Percentiles rank a stretch among this genome's conserved stretches.
phyloP scores from a whole-genome alignment of 2,329 filamentous ascomycete genomes.

The Fusarium sp. region DNA sequence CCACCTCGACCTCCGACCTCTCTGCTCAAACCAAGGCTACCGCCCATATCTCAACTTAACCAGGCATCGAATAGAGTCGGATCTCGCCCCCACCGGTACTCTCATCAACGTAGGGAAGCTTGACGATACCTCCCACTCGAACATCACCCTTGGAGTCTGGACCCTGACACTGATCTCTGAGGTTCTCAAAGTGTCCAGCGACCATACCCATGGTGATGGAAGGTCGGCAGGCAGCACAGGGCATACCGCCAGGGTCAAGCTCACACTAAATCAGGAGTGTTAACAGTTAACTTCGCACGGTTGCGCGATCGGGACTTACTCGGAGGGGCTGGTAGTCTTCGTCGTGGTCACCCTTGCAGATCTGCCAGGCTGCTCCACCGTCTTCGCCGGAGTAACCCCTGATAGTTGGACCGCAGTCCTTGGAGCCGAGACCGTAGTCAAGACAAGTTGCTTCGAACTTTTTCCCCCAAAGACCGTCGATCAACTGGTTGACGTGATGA shows the following conservation, averaged over 20 bases:
- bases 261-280: neutral
- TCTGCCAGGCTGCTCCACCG: neutral
- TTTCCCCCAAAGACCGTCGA: neutral
- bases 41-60: neutral
- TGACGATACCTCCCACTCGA: neutral
- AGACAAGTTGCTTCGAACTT: neutral
- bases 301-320: neutral
- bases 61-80: neutral
- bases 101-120: neutral
- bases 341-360: neutral
- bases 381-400: neutral
- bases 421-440: neutral
- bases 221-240: neutral
- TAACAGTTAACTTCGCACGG: neutral
- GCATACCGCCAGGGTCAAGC: neutral
- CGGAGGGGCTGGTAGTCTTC: neutral
- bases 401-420: neutral
- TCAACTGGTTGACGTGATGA: neutral
- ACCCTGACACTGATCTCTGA: neutral
- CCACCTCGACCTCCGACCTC: neutral
- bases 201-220: neutral
- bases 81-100: neutral
- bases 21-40: neutral
- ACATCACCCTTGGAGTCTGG: neutral
- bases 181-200: neutral